Percentiles rank a stretch among this genome's conserved stretches.
These are phyloP conservation scores for Purshia tridentata DNA, from an alignment of 306 rosid species.

Conservation along the genomic window DNA sequence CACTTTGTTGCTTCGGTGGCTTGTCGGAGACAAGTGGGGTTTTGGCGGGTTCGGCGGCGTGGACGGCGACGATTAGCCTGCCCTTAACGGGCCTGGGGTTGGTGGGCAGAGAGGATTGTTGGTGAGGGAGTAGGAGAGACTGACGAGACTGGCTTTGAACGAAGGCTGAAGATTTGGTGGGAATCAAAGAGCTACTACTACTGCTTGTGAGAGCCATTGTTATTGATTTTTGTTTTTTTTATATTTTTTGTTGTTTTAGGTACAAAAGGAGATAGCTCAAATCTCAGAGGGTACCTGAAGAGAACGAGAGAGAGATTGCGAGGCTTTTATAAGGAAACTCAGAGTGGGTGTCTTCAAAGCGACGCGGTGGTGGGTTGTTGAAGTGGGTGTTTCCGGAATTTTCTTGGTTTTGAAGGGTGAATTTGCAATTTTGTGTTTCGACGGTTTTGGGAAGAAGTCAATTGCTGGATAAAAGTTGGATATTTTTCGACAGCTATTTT, in stretches of 20 bases:
- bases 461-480: neutral
- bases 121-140: constrained; percentile 22
- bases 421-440: neutral
- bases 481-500: neutral
- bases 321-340: constrained; percentile 15
- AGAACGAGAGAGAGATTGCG: neutral
- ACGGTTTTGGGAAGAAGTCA: constrained; percentile 6
- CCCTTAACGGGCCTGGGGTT: constrained; percentile 6
- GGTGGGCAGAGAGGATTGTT: constrained; percentile 38
- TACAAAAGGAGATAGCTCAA: neutral
- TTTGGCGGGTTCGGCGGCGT: constrained; percentile 85
- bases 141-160: constrained; percentile 27
- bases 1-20: constrained; percentile 30
- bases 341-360: neutral
- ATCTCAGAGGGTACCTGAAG: constrained; percentile 10
- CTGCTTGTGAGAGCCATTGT: constrained; percentile 48
- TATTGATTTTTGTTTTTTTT: neutral
- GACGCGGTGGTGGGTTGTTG: constrained; percentile 12
- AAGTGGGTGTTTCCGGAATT: neutral
- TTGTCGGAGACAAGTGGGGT: constrained; percentile 63
- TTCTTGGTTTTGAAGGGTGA: neutral
- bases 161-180: constrained; percentile 39
- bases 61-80: constrained; percentile 54
- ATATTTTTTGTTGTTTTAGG: neutral
- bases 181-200: constrained; percentile 39